A percentile compares a stretch with the other conserved stretches of the same genome.
phyloP scores from a whole-genome alignment of 23 red algal species.

The Cyanidiococcus yangmingshanensis region DNA sequence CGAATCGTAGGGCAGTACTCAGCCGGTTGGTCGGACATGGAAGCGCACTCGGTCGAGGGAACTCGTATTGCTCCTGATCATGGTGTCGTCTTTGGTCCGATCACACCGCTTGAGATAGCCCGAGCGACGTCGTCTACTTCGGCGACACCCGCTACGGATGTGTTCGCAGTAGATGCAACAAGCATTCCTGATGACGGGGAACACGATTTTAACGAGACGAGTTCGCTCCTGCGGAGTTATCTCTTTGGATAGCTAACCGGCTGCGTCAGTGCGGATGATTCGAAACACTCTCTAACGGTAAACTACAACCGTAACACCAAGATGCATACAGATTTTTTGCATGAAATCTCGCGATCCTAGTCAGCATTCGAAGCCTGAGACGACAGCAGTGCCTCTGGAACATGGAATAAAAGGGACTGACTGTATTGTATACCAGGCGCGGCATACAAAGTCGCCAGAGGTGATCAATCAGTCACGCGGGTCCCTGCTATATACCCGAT shows the following conservation, averaged over 20 bases:
- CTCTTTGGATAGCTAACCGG: not conserved
- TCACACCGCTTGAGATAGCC: not conserved
- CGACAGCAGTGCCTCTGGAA: too few relatives aligned
- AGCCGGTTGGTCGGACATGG: not conserved
- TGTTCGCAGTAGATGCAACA: not conserved
- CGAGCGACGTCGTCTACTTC: not conserved
- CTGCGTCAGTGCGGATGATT: too few relatives aligned
- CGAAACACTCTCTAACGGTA: too few relatives aligned
- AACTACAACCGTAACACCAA: too few relatives aligned
- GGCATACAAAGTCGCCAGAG: too few relatives aligned
- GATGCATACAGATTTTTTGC: too few relatives aligned
- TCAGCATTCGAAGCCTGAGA: too few relatives aligned
- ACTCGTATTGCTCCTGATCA: not conserved
- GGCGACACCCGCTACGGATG: not conserved
- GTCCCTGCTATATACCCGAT: too few relatives aligned
- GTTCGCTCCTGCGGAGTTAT: slow-evolving; percentile 6
- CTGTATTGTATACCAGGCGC: too few relatives aligned
- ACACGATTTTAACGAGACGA: slow-evolving; percentile 15
- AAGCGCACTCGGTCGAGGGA: not conserved
- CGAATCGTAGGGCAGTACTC: not conserved
- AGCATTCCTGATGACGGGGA: not conserved
- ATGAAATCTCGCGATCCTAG: too few relatives aligned
- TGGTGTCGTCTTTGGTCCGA: not conserved
- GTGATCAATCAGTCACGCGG: too few relatives aligned
- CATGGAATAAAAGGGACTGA: too few relatives aligned